Base-by-base conservation (phyloP, 768 basidiomycete genomes). In the Macrocybe gigantea region DNA sequence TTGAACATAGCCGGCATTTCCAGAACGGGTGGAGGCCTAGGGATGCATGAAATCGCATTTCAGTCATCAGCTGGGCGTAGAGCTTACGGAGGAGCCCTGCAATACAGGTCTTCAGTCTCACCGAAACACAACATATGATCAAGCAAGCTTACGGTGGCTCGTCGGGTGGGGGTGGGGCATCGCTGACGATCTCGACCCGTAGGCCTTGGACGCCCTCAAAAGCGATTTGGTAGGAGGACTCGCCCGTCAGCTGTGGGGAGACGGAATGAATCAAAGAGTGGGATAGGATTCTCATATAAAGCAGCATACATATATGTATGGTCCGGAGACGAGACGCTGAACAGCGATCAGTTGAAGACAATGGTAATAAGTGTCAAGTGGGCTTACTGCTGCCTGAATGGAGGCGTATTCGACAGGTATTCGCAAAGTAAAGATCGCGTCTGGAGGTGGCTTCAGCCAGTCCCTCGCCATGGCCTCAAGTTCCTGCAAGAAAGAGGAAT, bases 191-290 rank as follows among this genome's bases (percentile, higher is more conserved):
- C 65, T 93, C 90, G 43, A 93, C 88, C 36, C 88, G 78, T 50
- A 89, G 74, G 45, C 87, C 88, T 61, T 86, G 83, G 8, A 88
- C 81, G 47, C 85, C 84, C 75, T 85, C 82, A 48, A 79, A 78
- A n/a, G 90, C 88, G 52, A 93, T 91, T 70, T 91, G 87, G 62
- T 82, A 93, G 6, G 90, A 91, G 57, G 91, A 90, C 61, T 93
- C 88, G 44, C 84, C 78, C 10, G 85, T 88, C 49, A 92, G 70
- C 88, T 91, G 53, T 9, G 45, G 41, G 13, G 38, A 47, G 12
- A 44, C n/a, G 52, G 40, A 46, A 63, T 37, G 53, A 53, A 14
- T 15, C 43, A 33, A 44, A 34, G 12, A 14, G 49, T 53, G 45
- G 55, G 44, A 33, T 33, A 31, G 41, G 22, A 7, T 31, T 38